phyloP scores from a whole-genome alignment of 345 rosid genomes.

The Camelina laxa region DNA sequence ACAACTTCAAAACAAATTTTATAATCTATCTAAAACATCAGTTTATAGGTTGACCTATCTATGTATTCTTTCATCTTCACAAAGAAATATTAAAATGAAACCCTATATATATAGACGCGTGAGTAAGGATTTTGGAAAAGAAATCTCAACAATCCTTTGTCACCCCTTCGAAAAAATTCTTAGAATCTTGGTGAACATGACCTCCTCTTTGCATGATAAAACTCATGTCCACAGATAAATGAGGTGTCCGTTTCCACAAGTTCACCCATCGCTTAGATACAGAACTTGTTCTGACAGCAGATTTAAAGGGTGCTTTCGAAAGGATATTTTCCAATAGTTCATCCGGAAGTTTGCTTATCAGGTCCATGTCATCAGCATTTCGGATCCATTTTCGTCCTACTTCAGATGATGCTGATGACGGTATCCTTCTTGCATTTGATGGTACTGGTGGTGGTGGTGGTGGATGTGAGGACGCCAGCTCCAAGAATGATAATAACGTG shows the following conservation, averaged over 20 bases:
- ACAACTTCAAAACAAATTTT: not conserved
- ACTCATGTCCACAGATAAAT: slow-evolving; percentile 14
- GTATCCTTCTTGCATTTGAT: not conserved
- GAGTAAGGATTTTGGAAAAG: not conserved
- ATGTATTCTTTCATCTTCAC: not conserved
- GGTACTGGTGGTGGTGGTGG: not conserved
- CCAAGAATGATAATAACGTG: not conserved
- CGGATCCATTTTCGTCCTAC: not conserved
- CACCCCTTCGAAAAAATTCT: not conserved
- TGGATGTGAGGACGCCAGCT: not conserved
- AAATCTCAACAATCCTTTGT: slow-evolving; percentile 15
- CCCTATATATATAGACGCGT: too few relatives aligned
- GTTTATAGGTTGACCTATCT: not conserved
- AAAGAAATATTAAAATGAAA: not conserved
- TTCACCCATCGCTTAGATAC: slow-evolving; percentile 7
- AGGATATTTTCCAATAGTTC: not conserved
- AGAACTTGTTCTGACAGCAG: slow-evolving; percentile 18
- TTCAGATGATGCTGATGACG: not conserved
- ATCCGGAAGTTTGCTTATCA: slow-evolving; percentile 15
- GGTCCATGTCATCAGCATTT: not conserved
- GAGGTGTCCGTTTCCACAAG: slow-evolving; percentile 4
- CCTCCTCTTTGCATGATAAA: not conserved
- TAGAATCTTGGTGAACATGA: not conserved
- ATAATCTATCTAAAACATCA: slow-evolving; percentile 1
- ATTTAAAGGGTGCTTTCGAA: not conserved